Percentiles rank a stretch among this genome's conserved stretches.
Evolutionary conservation across 768 basidiomycete genomes (phyloP).

Genomic region (Roridomyces roridus): DNA sequence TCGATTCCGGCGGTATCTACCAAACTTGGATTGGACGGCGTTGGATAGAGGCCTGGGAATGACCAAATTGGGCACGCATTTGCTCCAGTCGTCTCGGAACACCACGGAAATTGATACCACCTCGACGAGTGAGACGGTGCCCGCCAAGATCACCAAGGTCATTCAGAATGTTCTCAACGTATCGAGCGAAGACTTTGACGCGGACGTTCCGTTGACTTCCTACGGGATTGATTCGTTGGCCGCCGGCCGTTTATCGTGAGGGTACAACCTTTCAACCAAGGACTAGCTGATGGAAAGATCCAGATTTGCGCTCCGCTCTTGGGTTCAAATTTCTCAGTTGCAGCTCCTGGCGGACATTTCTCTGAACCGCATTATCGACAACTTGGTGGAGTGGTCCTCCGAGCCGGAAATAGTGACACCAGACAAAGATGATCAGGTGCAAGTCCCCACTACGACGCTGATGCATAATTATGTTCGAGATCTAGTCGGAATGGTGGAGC

Average conservation of each 20-base stretch:
- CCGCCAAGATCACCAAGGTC: constrained; percentile 25
- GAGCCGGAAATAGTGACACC: no score
- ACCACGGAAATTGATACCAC: neutral
- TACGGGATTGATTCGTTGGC: constrained; percentile 35
- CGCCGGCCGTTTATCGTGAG: constrained; percentile 6
- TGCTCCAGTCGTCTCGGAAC: neutral
- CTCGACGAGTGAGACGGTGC: no score
- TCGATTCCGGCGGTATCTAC: neutral
- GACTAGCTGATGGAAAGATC: no score
- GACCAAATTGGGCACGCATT: neutral
- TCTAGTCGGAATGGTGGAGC: no score
- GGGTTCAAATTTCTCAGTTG: neutral
- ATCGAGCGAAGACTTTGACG: constrained; percentile 38
- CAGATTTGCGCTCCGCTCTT: neutral
- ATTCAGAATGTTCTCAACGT: constrained; percentile 31
- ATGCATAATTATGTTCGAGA: no score
- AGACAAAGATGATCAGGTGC: no score
- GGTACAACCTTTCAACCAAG: neutral
- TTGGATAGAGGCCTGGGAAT: neutral
- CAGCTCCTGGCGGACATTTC: constrained; percentile 3
- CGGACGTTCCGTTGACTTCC: constrained; percentile 44
- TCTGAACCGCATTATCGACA: no score
- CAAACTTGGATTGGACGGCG: neutral
- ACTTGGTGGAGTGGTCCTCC: no score
- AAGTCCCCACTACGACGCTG: no score